These are phyloP conservation scores for Colletotrichum sp. DNA, from an alignment of 2,329 filamentous ascomycete species.

Conservation along the genomic window DNA sequence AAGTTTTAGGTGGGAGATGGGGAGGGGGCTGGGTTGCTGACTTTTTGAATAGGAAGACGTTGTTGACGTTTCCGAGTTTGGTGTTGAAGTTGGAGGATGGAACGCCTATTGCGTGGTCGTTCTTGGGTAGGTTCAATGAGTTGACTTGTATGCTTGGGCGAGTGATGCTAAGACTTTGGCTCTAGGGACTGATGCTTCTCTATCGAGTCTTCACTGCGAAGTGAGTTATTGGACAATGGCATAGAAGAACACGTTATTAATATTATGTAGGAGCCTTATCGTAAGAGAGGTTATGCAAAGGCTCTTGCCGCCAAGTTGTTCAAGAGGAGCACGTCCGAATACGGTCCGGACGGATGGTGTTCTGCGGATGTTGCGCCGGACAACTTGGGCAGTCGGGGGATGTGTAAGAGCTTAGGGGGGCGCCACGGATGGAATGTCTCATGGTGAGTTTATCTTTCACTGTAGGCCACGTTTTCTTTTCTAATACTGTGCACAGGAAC, in stretches of 20 bases:
- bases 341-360: constrained; percentile 55
- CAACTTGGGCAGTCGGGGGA: constrained; percentile 65
- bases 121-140: constrained; percentile 45
- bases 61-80: constrained; percentile 50
- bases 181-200: constrained; percentile 63
- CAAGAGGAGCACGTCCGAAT: constrained; percentile 50
- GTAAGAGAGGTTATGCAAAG: constrained; percentile 69
- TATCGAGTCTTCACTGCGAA: constrained; percentile 67
- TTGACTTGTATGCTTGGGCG: not conserved
- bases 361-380: constrained; percentile 68
- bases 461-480: too few relatives aligned
- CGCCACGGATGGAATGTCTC: constrained; percentile 59
- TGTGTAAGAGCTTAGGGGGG: constrained; percentile 68
- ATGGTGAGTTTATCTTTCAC: constrained; percentile 54
- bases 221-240: too few relatives aligned
- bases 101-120: constrained; percentile 68
- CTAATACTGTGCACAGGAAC: not conserved
- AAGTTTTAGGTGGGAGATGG: constrained; percentile 29
- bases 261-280: constrained; percentile 50
- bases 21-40: not conserved
- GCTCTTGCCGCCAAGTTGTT: constrained; percentile 64
- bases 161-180: not conserved
- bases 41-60: constrained; percentile 37
- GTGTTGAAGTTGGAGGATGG: constrained; percentile 50
- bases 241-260: too few relatives aligned